phyloP scores from a whole-genome alignment of 768 basidiomycete species.

The Podaxis sp. region DNA sequence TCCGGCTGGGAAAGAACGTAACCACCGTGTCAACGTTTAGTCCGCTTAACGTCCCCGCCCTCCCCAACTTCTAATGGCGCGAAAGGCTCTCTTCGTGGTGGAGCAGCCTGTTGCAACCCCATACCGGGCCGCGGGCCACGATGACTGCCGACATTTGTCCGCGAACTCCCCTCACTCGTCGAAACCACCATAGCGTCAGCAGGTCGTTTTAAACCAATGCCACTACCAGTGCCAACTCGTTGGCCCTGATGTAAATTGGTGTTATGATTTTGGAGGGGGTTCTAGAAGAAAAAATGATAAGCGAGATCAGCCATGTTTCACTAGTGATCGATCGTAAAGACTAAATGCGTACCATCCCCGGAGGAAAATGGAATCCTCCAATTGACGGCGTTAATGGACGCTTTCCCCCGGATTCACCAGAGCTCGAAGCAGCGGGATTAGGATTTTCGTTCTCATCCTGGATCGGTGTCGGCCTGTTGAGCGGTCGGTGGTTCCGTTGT shows the following conservation, averaged over 20 bases:
- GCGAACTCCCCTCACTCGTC: constrained; percentile 16
- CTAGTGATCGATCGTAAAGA: constrained; percentile 16
- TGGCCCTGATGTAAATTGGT: constrained; percentile 9
- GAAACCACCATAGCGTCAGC: constrained; percentile 26
- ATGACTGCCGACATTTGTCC: constrained; percentile 19
- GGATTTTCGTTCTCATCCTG: constrained; percentile 24
- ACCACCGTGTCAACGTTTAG: constrained; percentile 31
- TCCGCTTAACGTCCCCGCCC: constrained; percentile 45
- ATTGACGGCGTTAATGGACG: constrained; percentile 35
- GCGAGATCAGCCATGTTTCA: constrained; percentile 13
- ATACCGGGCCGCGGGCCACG: constrained; percentile 32
- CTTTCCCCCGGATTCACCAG: constrained; percentile 11
- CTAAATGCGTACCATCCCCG: constrained; percentile 40
- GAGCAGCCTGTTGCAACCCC: constrained; percentile 38
- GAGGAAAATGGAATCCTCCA: constrained; percentile 51
- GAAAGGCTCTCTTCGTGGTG: constrained; percentile 26
- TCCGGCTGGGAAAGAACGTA: not conserved
- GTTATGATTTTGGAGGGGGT: constrained; percentile 11
- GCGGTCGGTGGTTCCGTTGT: constrained; percentile 22
- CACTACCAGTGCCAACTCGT: constrained; percentile 4
- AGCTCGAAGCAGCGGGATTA: constrained; percentile 4
- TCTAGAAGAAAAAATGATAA: constrained; percentile 10
- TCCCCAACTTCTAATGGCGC: constrained; percentile 37
- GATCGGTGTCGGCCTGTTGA: constrained; percentile 14
- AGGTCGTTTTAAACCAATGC: constrained; percentile 33